Conservation (phyloP, 257 asterid genomes). For the Jaltomata sinuosa region DNA sequence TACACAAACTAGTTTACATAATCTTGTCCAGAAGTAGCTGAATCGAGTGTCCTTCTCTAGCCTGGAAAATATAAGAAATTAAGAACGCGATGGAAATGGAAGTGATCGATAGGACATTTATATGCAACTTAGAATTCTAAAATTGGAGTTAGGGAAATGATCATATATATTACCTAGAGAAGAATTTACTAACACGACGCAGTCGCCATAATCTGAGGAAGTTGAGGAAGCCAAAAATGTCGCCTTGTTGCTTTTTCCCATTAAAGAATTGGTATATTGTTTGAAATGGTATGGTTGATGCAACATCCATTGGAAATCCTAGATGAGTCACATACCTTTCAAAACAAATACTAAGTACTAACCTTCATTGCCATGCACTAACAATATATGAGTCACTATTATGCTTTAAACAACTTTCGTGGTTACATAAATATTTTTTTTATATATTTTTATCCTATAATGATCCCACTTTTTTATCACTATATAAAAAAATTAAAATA, state of each 20-base stretch:
- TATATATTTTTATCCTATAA: no score
- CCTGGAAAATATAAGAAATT: no score
- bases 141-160: background rate
- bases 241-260: conserved; percentile 32
- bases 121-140: background rate
- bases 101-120: background rate
- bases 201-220: conserved; percentile 94
- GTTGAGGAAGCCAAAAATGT: conserved; percentile 73
- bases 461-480: no score
- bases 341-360: background rate
- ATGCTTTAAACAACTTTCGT: no score
- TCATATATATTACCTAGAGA: conserved; percentile 45
- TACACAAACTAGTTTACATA: conserved; percentile 55
- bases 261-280: conserved; percentile 35
- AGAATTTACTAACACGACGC: conserved; percentile 76
- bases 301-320: conserved; percentile 83
- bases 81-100: no score
- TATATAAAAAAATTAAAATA: no score
- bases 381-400: no score
- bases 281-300: conserved; percentile 85
- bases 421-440: no score
- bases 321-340: conserved; percentile 50
- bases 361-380: no score
- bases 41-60: conserved; percentile 88
- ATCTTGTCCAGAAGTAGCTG: conserved; percentile 91